Conservation (phyloP, 2,329 filamentous ascomycete species). For the Botryotinia convoluta region DNA sequence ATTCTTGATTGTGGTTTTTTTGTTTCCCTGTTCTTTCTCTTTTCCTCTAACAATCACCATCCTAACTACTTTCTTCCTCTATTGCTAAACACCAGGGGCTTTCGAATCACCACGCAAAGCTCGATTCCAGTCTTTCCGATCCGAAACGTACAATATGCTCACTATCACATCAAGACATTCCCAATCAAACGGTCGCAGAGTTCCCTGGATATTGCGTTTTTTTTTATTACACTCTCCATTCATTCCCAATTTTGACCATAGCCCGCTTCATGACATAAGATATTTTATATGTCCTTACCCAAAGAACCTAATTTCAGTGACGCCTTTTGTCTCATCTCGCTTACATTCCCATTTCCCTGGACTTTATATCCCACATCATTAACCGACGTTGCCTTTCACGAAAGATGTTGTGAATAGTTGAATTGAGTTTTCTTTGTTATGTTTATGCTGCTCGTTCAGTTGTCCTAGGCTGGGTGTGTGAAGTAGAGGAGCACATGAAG, state of each 20-base stretch:
- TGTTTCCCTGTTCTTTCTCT: neutral
- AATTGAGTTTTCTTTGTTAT: neutral
- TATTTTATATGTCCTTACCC: neutral
- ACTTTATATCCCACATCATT: neutral
- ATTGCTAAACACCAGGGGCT: neutral
- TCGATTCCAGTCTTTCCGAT: neutral
- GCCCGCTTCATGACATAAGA: neutral
- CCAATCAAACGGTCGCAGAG: neutral
- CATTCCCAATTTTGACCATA: neutral
- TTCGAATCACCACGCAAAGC: neutral
- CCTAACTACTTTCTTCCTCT: neutral
- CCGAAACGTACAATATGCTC: neutral
- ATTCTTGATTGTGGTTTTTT: neutral
- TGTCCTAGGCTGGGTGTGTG: neutral
- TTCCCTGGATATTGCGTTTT: neutral
- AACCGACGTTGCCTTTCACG: neutral
- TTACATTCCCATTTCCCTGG: neutral
- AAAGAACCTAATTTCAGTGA: neutral
- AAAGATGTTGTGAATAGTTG: neutral
- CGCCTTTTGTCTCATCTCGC: neutral
- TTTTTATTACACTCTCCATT: neutral
- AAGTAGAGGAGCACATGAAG: neutral
- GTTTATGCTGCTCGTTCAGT: neutral
- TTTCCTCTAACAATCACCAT: neutral
- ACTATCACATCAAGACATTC: neutral